Evolutionary conservation across 768 basidiomycete species (phyloP), one percentile per base, ranked within the genome.

Genomic region (Inosperma sp.): DNA sequence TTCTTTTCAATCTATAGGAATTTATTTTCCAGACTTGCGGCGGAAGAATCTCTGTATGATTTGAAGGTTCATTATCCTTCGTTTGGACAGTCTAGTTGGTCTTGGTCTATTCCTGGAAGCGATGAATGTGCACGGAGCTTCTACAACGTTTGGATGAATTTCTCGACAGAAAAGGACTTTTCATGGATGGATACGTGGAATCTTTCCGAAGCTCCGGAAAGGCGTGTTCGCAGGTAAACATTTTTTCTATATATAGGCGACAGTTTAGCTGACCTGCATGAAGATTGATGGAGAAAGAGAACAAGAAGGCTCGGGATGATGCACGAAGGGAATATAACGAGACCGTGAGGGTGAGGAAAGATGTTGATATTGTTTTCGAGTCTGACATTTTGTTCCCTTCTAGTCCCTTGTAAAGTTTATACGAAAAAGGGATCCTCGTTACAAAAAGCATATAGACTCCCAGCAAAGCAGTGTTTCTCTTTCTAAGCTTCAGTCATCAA

Each of bases 271-370:
- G 9, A 47, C 21, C 13, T 37, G 27, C 29, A 14, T 45, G n/a
- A n/a, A 91, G 90, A 59, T 62, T 92, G 39, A 93, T 98, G 88
- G 96, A 98, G 64, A 90, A 84, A 59, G 96, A 97, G 57, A 98
- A 99, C 68, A 91, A 88, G 68, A 93, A 93, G 63, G 82, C 83
- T 3, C 78, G 93, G 12, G 92, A 96, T 23, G 87, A 92, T 31
- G 86, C 87, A 5, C 79, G 87, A 31, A 80, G 81, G 62, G 94
- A 98, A 53, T 98, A 95, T 67, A 97, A 93, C 61, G 94, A 97
- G 33, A 86, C 85, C 4, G 77, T 99, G 23, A 74, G 87, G 62
- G 94, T 94, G 58, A 50, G 84, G 67, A 4, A 27, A 36, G 23
- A 7, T 5, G n/a, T 22, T 16, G 31, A 10, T 21, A n/a, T 33